Percentiles rank a stretch among this genome's conserved stretches.
phyloP scores from a whole-genome alignment of 2,329 filamentous ascomycete species.

The Pyricularia grisea region DNA sequence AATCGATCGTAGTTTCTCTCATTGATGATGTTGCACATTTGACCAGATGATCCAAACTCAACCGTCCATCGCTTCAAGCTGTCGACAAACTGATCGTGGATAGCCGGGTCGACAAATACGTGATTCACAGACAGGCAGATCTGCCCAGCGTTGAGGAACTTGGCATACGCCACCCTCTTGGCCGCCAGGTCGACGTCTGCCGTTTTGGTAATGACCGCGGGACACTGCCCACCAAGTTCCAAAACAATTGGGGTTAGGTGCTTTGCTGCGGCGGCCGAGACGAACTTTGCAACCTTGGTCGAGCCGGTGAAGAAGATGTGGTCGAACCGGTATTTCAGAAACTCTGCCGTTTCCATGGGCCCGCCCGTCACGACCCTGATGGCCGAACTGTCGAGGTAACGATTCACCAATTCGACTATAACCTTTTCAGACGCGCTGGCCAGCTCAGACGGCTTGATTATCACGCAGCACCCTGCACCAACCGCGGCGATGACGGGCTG shows the following conservation, averaged over 20 bases:
- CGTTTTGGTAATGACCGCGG: slow-evolving; percentile 28
- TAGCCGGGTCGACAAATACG: slow-evolving; percentile 28
- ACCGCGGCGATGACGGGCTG: slow-evolving; percentile 31
- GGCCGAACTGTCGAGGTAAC: slow-evolving; percentile 30
- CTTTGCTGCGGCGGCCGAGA: slow-evolving; percentile 30
- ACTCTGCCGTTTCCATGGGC: slow-evolving; percentile 22
- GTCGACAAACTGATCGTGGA: slow-evolving; percentile 27
- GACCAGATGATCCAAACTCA: slow-evolving; percentile 15
- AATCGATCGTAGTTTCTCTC: slow-evolving; percentile 31
- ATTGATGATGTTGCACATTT: slow-evolving; percentile 28
- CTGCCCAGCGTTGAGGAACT: slow-evolving; percentile 32
- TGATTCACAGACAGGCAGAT: slow-evolving; percentile 31
- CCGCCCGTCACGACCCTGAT: slow-evolving; percentile 26
- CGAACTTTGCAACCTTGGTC: slow-evolving; percentile 23
- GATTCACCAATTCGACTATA: slow-evolving; percentile 25
- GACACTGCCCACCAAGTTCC: slow-evolving; percentile 35
- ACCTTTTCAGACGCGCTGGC: slow-evolving; percentile 22
- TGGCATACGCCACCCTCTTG: slow-evolving; percentile 30
- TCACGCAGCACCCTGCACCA: slow-evolving; percentile 27
- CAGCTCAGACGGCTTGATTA: slow-evolving; percentile 36
- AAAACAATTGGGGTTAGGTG: slow-evolving; percentile 32
- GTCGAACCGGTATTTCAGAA: slow-evolving; percentile 28
- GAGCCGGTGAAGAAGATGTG: slow-evolving; percentile 37
- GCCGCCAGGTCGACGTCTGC: slow-evolving; percentile 32
- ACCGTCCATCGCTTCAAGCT: slow-evolving; percentile 22